Percentiles rank a stretch among this genome's conserved stretches.
phyloP scores from a whole-genome alignment of 129 eudicot species.

The Pittosporum tobira region DNA sequence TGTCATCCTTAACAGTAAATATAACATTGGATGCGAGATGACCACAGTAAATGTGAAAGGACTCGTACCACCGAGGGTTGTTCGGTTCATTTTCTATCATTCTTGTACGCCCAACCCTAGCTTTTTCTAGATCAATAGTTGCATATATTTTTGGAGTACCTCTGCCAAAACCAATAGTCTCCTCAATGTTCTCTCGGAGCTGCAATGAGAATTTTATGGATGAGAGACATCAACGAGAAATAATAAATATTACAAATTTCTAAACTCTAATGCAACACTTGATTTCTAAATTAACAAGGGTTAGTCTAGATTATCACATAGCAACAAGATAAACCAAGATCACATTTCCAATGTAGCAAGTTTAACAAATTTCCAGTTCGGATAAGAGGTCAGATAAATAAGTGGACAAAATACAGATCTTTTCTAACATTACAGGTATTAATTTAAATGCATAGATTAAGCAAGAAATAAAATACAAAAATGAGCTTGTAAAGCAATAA shows the following conservation, averaged over 20 bases:
- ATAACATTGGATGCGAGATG: constrained; percentile 11
- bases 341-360: not conserved
- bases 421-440: too few relatives aligned
- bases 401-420: not conserved
- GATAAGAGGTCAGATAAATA: not conserved
- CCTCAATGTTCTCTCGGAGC: constrained; percentile 3
- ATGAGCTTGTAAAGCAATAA: too few relatives aligned
- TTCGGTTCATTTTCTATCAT: constrained; percentile 17
- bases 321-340: not conserved
- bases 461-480: too few relatives aligned
- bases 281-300: not conserved
- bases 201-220: not conserved
- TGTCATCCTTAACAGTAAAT: constrained; percentile 19
- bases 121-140: constrained; percentile 27
- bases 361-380: not conserved
- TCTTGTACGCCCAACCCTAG: constrained; percentile 30
- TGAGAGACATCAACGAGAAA: not conserved
- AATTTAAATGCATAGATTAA: too few relatives aligned
- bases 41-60: constrained; percentile 21
- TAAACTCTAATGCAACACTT: not conserved
- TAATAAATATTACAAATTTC: not conserved
- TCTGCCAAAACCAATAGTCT: constrained; percentile 10
- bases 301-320: not conserved
- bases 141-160: constrained; percentile 14
- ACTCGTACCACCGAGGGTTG: constrained; percentile 23